These are phyloP conservation scores for Chimonanthus praecox DNA, from an alignment of 164 flowering plant species.

Conservation along the genomic window DNA sequence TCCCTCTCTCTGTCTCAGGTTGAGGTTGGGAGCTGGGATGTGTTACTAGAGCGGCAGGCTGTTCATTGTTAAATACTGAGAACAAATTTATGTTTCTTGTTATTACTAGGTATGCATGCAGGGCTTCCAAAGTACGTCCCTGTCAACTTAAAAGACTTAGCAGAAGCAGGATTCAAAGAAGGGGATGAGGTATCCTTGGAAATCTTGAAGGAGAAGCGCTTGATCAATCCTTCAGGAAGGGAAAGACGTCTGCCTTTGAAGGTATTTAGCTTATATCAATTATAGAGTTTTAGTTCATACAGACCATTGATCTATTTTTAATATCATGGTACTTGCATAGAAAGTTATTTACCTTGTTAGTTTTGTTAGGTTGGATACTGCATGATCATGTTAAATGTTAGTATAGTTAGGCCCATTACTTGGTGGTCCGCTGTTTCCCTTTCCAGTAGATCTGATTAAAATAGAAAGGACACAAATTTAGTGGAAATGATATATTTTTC, in stretches of 20 bases:
- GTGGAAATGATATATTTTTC: too few species aligned
- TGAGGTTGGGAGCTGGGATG: too few species aligned
- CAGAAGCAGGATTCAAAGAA: conserved; percentile 73
- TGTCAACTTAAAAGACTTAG: conserved; percentile 79
- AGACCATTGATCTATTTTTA: background rate
- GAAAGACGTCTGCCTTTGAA: conserved; percentile 85
- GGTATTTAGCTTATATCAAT: conserved; percentile 32
- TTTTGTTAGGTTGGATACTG: background rate
- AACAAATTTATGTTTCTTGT: background rate
- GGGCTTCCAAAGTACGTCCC: conserved; percentile 88
- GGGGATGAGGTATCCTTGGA: conserved; percentile 94
- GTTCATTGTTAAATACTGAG: background rate
- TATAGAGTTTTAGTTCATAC: background rate
- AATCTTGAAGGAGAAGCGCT: conserved; percentile 70
- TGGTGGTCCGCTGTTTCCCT: background rate
- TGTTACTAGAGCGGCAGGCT: too few species aligned
- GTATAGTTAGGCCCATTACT: background rate
- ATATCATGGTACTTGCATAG: background rate
- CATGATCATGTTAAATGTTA: background rate
- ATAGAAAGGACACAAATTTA: too few species aligned
- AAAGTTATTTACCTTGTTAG: background rate
- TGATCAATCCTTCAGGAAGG: conserved; percentile 96
- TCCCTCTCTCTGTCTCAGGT: too few species aligned
- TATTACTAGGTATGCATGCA: conserved; percentile 71
- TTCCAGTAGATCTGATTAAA: too few species aligned